Evolutionary conservation across 176 grass and related monocot genomes (phyloP).

Genomic region (Dactylis glomerata): DNA sequence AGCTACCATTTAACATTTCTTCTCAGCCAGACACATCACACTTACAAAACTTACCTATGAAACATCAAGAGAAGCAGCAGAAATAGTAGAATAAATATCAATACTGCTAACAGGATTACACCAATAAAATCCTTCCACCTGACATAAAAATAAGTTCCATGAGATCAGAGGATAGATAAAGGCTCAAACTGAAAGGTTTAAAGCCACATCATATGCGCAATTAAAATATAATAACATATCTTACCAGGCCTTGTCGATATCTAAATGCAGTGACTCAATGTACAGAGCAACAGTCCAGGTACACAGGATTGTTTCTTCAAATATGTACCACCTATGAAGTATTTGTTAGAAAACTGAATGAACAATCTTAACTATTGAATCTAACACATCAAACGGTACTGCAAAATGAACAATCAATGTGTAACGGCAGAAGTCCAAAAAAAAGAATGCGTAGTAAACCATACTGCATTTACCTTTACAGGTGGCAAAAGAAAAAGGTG

Average conservation of each 20-base stretch:
- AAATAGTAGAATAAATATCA: slow-evolving; percentile 88
- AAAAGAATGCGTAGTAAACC: neutral
- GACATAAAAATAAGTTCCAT: slow-evolving; percentile 27
- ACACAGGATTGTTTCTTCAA: slow-evolving; percentile 70
- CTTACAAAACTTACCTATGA: slow-evolving; percentile 62
- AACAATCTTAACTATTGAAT: neutral
- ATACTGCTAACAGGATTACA: slow-evolving; percentile 57
- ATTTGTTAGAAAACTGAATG: slow-evolving; percentile 23
- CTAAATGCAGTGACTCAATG: slow-evolving; percentile 53
- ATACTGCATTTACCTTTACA: neutral
- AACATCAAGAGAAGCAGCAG: slow-evolving; percentile 63
- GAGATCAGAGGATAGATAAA: neutral
- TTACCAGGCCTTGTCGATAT: slow-evolving; percentile 67
- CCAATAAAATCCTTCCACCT: slow-evolving; percentile 97
- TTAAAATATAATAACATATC: slow-evolving; percentile 13
- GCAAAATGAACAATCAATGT: slow-evolving; percentile 1
- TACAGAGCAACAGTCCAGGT: slow-evolving; percentile 74
- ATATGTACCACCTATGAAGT: slow-evolving; percentile 83
- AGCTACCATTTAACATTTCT: slow-evolving; percentile 5
- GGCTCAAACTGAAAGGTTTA: slow-evolving; percentile 27
- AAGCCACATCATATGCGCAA: neutral
- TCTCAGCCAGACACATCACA: neutral
- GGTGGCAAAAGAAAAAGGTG: neutral
- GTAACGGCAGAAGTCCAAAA: neutral
- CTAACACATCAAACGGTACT: slow-evolving; percentile 1